These are phyloP conservation scores for Metarhizium anisopliae DNA, from an alignment of 2,329 filamentous ascomycete genomes.

Conservation along the genomic window DNA sequence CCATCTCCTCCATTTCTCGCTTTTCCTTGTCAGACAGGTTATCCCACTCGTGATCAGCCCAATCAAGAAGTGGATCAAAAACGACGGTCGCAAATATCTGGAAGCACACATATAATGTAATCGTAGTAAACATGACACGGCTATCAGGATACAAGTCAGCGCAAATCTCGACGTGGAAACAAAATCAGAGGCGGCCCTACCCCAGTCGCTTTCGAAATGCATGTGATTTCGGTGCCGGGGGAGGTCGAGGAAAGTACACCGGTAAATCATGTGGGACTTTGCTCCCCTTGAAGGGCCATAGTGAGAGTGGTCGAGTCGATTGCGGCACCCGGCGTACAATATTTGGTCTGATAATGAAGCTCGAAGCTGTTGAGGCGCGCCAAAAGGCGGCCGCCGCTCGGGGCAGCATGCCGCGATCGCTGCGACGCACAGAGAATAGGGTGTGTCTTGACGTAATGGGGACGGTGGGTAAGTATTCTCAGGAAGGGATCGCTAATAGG, in stretches of 20 bases:
- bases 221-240: neutral
- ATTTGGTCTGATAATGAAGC: neutral
- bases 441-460: neutral
- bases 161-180: neutral
- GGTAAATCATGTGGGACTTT: conserved; percentile 15
- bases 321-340: neutral
- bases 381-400: conserved; percentile 13
- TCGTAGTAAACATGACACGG: conserved; percentile 20
- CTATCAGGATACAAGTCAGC: conserved; percentile 8
- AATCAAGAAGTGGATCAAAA: conserved; percentile 34
- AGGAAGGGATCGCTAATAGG: neutral
- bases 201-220: conserved; percentile 5
- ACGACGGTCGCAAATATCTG: conserved; percentile 36
- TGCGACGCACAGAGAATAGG: neutral
- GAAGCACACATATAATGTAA: conserved; percentile 29
- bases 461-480: neutral
- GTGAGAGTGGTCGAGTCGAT: conserved; percentile 18
- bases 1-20: conserved; percentile 28
- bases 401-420: conserved; percentile 12
- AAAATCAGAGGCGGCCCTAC: neutral
- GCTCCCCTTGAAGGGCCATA: conserved; percentile 24
- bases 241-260: conserved; percentile 22
- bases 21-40: conserved; percentile 34
- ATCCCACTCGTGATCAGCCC: conserved; percentile 32
- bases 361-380: conserved; percentile 13